Percentiles rank a stretch among this genome's conserved stretches.
Conservation (phyloP, 73 alveolate species). For the Paramecium octaurelia region DNA sequence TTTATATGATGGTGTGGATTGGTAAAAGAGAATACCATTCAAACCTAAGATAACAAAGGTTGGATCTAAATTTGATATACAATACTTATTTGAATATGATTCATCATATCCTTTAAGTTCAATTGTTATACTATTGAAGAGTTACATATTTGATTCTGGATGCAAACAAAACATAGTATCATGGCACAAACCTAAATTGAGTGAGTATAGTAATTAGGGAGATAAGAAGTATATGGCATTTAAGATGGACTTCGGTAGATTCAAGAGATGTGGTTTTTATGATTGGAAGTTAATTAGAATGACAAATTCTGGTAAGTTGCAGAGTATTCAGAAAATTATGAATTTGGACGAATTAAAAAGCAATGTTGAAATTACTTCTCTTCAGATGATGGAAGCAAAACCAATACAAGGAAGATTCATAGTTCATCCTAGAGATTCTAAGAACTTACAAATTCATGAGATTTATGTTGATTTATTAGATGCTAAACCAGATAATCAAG, state of each 20-base stretch:
- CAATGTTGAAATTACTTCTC: constrained; percentile 47
- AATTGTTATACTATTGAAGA: constrained; percentile 40
- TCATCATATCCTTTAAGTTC: constrained; percentile 40
- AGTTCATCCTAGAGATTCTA: constrained; percentile 88
- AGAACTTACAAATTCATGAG: constrained; percentile 89
- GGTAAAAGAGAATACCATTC: constrained; percentile 93
- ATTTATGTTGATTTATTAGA: constrained; percentile 90
- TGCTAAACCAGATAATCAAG: constrained; percentile 86
- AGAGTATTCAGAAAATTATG: constrained; percentile 35
- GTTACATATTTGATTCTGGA: constrained; percentile 44
- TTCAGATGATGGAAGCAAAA: constrained; percentile 27
- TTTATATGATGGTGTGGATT: constrained; percentile 95
- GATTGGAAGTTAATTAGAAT: constrained; percentile 93
- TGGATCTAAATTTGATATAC: constrained; percentile 68
- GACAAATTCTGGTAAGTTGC: constrained; percentile 59
- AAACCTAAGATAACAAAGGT: constrained; percentile 79
- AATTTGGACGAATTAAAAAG: constrained; percentile 24
- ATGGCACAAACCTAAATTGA: constrained; percentile 53
- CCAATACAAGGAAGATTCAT: constrained; percentile 94
- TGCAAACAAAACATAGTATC: constrained; percentile 58
- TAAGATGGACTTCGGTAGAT: constrained; percentile 78
- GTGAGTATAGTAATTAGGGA: constrained; percentile 53
- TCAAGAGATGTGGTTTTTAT: constrained; percentile 96
- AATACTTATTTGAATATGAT: constrained; percentile 61
- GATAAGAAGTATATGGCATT: constrained; percentile 55